phyloP scores from a whole-genome alignment of 2,329 filamentous ascomycete species.

The Cadophora sp. region DNA sequence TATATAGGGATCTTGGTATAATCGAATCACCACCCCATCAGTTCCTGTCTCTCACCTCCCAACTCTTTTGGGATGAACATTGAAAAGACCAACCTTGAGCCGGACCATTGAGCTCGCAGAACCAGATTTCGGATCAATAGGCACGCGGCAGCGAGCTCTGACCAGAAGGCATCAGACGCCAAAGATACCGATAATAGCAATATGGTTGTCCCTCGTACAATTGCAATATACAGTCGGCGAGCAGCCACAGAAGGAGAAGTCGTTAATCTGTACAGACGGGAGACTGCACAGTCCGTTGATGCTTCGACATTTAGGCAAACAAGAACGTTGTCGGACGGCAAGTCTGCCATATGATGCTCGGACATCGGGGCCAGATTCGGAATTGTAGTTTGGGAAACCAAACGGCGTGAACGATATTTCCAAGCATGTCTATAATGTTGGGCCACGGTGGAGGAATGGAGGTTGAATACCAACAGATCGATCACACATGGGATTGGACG shows the following conservation, averaged over 20 bases:
- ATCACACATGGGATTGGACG: neutral
- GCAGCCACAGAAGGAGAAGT: neutral
- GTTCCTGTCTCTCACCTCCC: neutral
- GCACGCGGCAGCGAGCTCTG: constrained; percentile 9
- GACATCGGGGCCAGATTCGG: neutral
- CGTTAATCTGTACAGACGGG: neutral
- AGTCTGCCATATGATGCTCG: constrained; percentile 3
- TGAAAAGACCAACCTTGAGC: neutral
- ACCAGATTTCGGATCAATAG: constrained; percentile 16
- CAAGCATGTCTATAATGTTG: constrained; percentile 7
- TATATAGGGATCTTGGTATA: constrained; percentile 10
- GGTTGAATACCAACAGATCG: neutral
- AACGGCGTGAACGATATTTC: constrained; percentile 7
- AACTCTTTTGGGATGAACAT: neutral
- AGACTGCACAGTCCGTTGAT: neutral
- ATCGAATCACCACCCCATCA: neutral
- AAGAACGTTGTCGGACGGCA: neutral
- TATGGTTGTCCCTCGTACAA: neutral
- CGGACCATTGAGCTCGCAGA: constrained; percentile 1
- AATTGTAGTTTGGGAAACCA: neutral
- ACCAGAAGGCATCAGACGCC: neutral
- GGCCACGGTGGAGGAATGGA: neutral
- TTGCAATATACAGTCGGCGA: constrained; percentile 2
- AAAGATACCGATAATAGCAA: neutral
- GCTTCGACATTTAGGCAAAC: constrained; percentile 5